Percentiles rank a stretch among this genome's conserved stretches.
phyloP scores from a whole-genome alignment of 2,329 filamentous ascomycete species.

The Apiospora marii region DNA sequence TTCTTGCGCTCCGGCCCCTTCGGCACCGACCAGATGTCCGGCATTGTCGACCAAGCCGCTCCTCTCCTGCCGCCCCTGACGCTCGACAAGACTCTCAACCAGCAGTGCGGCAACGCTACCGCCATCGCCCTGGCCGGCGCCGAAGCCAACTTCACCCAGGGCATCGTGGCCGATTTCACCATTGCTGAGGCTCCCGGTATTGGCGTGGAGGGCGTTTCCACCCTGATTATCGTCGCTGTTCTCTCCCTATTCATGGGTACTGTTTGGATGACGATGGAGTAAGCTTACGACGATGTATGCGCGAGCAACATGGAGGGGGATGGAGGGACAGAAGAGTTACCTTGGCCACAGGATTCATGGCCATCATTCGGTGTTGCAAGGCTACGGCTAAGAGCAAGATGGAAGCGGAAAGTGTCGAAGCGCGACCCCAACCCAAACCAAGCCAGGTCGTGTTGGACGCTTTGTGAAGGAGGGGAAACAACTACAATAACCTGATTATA shows the following conservation, averaged over 20 bases:
- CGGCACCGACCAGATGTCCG: constrained; percentile 48
- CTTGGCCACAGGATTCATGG: neutral
- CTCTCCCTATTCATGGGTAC: neutral
- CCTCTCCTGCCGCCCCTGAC: constrained; percentile 47
- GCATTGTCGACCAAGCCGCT: constrained; percentile 51
- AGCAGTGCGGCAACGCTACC: constrained; percentile 54
- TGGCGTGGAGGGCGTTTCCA: constrained; percentile 23
- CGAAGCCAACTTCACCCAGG: constrained; percentile 52
- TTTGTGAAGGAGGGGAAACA: neutral
- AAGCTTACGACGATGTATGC: neutral
- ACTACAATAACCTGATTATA: neutral
- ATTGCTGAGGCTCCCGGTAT: constrained; percentile 42
- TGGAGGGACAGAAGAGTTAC: neutral
- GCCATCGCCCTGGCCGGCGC: constrained; percentile 52
- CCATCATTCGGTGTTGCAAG: neutral
- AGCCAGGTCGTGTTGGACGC: neutral
- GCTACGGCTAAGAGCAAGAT: neutral
- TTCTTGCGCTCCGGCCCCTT: constrained; percentile 52
- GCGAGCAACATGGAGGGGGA: neutral
- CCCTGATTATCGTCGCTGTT: constrained; percentile 5
- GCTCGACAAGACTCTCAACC: constrained; percentile 50
- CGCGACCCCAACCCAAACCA: neutral
- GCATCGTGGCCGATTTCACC: constrained; percentile 47
- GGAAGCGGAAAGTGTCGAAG: neutral
- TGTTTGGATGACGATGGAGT: constrained; percentile 21